Evolutionary conservation across 768 basidiomycete species (phyloP).

Genomic region (Baorangia bicolor): DNA sequence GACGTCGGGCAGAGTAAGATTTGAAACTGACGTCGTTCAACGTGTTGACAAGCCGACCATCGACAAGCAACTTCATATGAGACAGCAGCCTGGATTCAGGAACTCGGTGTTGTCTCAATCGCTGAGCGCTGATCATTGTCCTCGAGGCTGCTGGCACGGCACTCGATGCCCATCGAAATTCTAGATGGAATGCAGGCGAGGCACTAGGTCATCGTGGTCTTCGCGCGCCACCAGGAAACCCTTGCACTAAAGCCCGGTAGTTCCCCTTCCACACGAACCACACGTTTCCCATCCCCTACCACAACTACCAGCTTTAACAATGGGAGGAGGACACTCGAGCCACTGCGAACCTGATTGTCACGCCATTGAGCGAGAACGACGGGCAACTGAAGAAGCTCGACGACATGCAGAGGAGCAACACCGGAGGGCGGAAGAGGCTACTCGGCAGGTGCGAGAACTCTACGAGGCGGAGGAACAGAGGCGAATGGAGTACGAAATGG

Average conservation of each 20-base stretch:
- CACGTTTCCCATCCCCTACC: background rate
- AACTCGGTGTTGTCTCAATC: background rate
- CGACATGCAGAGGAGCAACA: conserved; percentile 19
- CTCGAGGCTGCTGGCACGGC: too few species aligned
- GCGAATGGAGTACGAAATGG: too few species aligned
- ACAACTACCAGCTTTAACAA: background rate
- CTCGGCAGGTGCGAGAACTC: conserved; percentile 15
- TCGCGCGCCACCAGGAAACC: background rate
- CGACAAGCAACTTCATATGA: too few species aligned
- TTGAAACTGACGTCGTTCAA: too few species aligned
- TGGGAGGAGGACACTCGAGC: conserved; percentile 26
- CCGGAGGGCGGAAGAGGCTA: conserved; percentile 15
- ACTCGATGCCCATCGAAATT: too few species aligned
- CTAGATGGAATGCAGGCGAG: background rate
- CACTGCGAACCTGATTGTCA: conserved; percentile 25
- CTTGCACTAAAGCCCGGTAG: background rate
- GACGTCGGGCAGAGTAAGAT: background rate
- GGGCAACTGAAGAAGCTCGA: conserved; percentile 17
- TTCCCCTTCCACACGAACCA: background rate
- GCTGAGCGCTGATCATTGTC: too few species aligned
- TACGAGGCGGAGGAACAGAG: conserved; percentile 21
- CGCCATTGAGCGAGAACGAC: conserved; percentile 19
- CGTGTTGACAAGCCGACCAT: too few species aligned
- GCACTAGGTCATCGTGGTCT: background rate
- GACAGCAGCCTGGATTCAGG: background rate